Evolutionary conservation across 2,329 filamentous ascomycete species (phyloP), one percentile per base, ranked within the genome.

Genomic region (Lomentospora prolificans): DNA sequence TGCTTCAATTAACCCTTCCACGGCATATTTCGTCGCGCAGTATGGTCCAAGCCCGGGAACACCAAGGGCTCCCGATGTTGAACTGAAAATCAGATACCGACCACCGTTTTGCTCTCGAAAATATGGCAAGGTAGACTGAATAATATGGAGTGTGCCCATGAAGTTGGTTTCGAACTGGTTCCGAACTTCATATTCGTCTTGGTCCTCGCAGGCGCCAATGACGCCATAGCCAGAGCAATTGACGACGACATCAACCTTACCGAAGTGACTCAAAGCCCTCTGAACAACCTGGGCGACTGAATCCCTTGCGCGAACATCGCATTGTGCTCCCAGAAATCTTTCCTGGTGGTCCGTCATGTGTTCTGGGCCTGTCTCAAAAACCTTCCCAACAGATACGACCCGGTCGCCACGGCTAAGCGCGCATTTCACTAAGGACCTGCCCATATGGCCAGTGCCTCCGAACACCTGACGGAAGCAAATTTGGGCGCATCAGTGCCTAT

Each of bases 161-260:
- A 96, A 96, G 70, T 99, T 99, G 22, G 91, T 96, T 75, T 95
- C 90, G 72, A 97, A 96, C 70, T 97, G 94, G 65, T 95, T 92
- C 57, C 90, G 87, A 62, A 97, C 81, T 66, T 97, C 94, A 69
- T 90, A 86, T 67, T 96, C 90, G 69, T 96, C 90, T 72, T 97
- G 94, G 71, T 97, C 94, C 71, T 97, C 94, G 70, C 91, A 96
- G 1, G 92, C 86, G 27, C 90, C 92, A 62, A 97, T 95, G 55
- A 99, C 90, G 55, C 91, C 92, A 71, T 96, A 96, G 14, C 92
- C 92, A 10, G 90, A 91, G 72, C 90, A 96, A 70, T 96, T 97
- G 63, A 87, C 91, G 57, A 97, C 86, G 53, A 96, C 82, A 66
- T 97, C 92, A 60, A 96, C 80, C 58, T 83, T 84, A 0, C 88